Evolutionary conservation across 2,329 filamentous ascomycete genomes (phyloP).

Genomic region (Lithohypha guttulata): DNA sequence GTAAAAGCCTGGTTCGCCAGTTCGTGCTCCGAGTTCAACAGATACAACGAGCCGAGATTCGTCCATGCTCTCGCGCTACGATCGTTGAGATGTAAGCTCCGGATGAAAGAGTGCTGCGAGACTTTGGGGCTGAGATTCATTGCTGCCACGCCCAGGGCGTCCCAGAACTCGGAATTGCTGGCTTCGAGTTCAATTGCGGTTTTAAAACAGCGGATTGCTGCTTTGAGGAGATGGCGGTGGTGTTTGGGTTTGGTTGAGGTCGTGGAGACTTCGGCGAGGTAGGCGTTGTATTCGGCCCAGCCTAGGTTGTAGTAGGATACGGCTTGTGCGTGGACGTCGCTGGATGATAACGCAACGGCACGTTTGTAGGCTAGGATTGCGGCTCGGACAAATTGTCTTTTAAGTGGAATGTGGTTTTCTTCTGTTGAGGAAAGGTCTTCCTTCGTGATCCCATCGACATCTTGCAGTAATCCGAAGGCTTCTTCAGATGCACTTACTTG

Average conservation of each 20-base stretch:
- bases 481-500: slow-evolving; percentile 41
- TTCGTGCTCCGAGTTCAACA: slow-evolving; percentile 70
- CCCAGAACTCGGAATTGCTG: slow-evolving; percentile 94
- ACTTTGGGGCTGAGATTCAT: slow-evolving; percentile 76
- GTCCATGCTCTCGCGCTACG: slow-evolving; percentile 77
- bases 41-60: slow-evolving; percentile 76
- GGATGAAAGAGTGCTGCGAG: slow-evolving; percentile 83
- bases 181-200: slow-evolving; percentile 89
- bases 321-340: slow-evolving; percentile 76
- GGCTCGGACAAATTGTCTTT: slow-evolving; percentile 51
- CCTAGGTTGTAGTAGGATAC: slow-evolving; percentile 97
- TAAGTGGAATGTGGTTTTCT: slow-evolving; percentile 22
- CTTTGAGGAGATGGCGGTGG: slow-evolving; percentile 58
- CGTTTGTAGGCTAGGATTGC: slow-evolving; percentile 80
- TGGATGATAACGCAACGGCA: slow-evolving; percentile 60
- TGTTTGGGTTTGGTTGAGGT: slow-evolving; percentile 39
- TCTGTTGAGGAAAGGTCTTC: slow-evolving; percentile 22
- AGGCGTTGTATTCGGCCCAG: slow-evolving; percentile 80
- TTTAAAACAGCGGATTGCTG: slow-evolving; percentile 85
- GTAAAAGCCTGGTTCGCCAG: slow-evolving; percentile 88
- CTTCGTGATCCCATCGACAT: slow-evolving; percentile 43
- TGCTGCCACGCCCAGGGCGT: slow-evolving; percentile 83
- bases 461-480: slow-evolving; percentile 38
- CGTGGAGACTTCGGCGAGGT: slow-evolving; percentile 35
- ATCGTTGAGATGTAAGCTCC: slow-evolving; percentile 88